phyloP scores from a whole-genome alignment of 192 early-diverging fungal species.

The Jimgerdemannia flammicorona region DNA sequence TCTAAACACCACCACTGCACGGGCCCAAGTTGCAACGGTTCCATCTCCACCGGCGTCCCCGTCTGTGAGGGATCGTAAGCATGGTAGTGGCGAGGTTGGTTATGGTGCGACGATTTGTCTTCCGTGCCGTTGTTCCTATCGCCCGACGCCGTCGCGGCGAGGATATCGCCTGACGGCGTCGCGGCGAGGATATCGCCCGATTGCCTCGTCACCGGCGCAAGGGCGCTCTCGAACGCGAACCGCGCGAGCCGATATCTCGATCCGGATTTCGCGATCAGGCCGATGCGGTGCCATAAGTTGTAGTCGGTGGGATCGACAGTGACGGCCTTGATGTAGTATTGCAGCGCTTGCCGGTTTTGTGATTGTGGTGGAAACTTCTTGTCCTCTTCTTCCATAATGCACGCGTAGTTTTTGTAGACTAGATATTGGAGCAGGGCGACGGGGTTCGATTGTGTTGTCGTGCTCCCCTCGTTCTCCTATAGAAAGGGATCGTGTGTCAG shows the following conservation, averaged over 20 bases:
- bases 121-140: constrained; percentile 1
- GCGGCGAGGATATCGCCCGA: neutral
- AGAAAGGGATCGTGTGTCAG: no score
- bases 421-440: constrained; percentile 40
- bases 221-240: constrained; percentile 23
- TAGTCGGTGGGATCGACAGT: constrained; percentile 25
- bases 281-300: constrained; percentile 25
- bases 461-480: constrained; percentile 20
- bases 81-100: neutral
- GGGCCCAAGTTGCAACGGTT: constrained; percentile 8
- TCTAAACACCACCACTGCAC: constrained; percentile 31
- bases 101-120: neutral
- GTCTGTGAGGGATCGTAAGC: neutral
- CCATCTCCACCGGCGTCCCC: neutral
- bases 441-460: constrained; percentile 20
- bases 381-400: constrained; percentile 34
- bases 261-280: constrained; percentile 11
- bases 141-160: neutral
- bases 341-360: constrained; percentile 22
- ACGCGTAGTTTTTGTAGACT: constrained; percentile 48
- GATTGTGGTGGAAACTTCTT: neutral
- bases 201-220: neutral
- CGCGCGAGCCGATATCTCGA: constrained; percentile 19
- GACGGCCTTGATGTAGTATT: constrained; percentile 38
- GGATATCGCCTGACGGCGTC: neutral